Evolutionary conservation across 805 yeast species (phyloP).

Genomic region (Nadsonia fulvescens): DNA sequence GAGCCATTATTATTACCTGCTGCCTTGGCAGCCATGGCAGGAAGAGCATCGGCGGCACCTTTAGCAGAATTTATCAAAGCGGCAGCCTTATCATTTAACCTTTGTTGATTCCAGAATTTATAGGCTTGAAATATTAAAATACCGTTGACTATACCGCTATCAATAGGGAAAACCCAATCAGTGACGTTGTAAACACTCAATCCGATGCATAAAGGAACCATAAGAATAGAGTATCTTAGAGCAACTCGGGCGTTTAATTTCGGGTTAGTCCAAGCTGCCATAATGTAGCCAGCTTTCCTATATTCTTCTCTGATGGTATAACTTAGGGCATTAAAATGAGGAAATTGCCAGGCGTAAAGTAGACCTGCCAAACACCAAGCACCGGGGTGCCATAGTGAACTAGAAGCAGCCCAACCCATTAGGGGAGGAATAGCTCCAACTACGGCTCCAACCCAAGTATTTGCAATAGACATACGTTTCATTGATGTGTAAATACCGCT

Average conservation of each 20-base stretch:
- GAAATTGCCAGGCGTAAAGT: conserved; percentile 95
- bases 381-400: conserved; percentile 54
- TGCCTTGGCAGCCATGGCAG: conserved; percentile 4
- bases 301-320: conserved; percentile 81
- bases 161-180: conserved; percentile 65
- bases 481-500: conserved; percentile 84
- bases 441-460: conserved; percentile 98
- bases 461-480: conserved; percentile 66
- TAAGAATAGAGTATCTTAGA: conserved; percentile 68
- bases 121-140: conserved; percentile 73
- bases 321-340: conserved; percentile 85
- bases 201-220: conserved; percentile 88
- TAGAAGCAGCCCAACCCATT: conserved; percentile 97
- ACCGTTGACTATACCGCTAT: conserved; percentile 63
- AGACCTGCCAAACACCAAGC: conserved; percentile 88
- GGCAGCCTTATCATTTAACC: no score
- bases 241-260: conserved; percentile 85
- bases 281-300: conserved; percentile 86
- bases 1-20: conserved; percentile 7
- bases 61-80: conserved; percentile 3
- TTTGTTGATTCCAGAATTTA: conserved; percentile 78
- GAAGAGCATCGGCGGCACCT: conserved; percentile 2
- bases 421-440: conserved; percentile 97
- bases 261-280: conserved; percentile 92
- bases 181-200: conserved; percentile 63